Percentiles rank a stretch among this genome's conserved stretches.
phyloP scores from a whole-genome alignment of 2,329 filamentous ascomycete species.

The Penicillium brasilianum region DNA sequence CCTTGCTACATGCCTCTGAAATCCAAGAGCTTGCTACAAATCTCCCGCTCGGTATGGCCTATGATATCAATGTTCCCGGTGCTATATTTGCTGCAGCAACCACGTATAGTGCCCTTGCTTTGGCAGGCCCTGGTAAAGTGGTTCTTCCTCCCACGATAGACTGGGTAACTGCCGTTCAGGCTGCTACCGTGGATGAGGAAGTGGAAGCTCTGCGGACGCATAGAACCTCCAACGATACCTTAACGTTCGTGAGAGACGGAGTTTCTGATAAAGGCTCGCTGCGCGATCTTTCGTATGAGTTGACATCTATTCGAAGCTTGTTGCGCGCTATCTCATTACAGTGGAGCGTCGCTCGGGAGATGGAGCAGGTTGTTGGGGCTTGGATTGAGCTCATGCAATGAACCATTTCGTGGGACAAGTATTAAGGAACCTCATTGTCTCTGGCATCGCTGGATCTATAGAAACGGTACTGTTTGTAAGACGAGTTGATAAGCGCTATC shows the following conservation, averaged over 20 bases:
- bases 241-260: background rate
- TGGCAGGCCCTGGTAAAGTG: slow-evolving; percentile 2
- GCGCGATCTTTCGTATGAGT: slow-evolving; percentile 12
- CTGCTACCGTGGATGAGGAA: background rate
- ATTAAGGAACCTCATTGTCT: background rate
- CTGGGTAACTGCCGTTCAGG: background rate
- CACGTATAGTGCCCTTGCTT: slow-evolving; percentile 12
- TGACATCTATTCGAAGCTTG: slow-evolving; percentile 13
- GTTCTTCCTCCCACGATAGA: background rate
- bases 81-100: slow-evolving; percentile 19
- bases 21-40: slow-evolving; percentile 17
- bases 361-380: slow-evolving; percentile 19
- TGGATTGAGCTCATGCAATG: slow-evolving; percentile 10
- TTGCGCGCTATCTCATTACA: slow-evolving; percentile 13
- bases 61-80: slow-evolving; percentile 20
- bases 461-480: background rate
- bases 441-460: background rate
- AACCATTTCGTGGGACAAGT: background rate
- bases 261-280: background rate
- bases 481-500: too few species aligned
- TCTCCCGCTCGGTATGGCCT: slow-evolving; percentile 12
- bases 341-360: slow-evolving; percentile 20
- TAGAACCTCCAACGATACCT: background rate
- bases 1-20: slow-evolving; percentile 15
- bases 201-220: background rate